Base-by-base conservation (phyloP, 1,284 basidiomycete species). In the Ceratobasidium sp. region DNA sequence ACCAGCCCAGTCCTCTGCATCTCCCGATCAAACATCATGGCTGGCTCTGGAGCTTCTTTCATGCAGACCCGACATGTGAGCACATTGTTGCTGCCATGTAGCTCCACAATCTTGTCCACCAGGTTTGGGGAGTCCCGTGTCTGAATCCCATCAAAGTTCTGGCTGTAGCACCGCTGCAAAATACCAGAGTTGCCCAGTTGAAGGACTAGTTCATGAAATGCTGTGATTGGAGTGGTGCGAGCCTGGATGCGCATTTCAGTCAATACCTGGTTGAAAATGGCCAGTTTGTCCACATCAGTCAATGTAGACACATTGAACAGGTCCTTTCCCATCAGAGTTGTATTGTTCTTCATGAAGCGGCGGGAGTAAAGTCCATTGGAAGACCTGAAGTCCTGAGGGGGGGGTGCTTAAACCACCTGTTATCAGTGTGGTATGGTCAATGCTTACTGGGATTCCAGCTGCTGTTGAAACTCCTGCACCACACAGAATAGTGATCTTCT, bases 211-310 rank as follows among this genome's bases (percentile, higher is more conserved):
- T 15, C 8, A 52, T 52, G 51, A 25, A 52, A 52, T 15, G 17
- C 7, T 19, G 51, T 52, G 51, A 52, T 19, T 5, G 51, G 51
- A 25, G 51, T 15, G 6, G 51, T 52, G 17, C 51, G 51, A 15
- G 51, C 51, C 22, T 52, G 51, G 51, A 52, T 15, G 7, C 51
- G 51, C 51, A 52, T 52, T 25, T 52, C 19, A 25, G 51, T 52
- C 51, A 52, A 52, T 15, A 52, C 51, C 51, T 52, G 17, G 51
- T 52, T 52, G 51, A 52, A 52, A 6, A 52, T 52, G 51, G 51
- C 51, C 51, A 19, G 51, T 19, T 19, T 6, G 7, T 19, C 22
- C 17, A 25, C 6, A 9, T 15, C 6, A 15, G 19, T 52, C 51
- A 52, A 52, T 19, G 51, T 52, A 25, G 51, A 19, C 19, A 52